Conservation (phyloP, 2,329 filamentous ascomycete genomes). For the Trichoderma gracile region DNA sequence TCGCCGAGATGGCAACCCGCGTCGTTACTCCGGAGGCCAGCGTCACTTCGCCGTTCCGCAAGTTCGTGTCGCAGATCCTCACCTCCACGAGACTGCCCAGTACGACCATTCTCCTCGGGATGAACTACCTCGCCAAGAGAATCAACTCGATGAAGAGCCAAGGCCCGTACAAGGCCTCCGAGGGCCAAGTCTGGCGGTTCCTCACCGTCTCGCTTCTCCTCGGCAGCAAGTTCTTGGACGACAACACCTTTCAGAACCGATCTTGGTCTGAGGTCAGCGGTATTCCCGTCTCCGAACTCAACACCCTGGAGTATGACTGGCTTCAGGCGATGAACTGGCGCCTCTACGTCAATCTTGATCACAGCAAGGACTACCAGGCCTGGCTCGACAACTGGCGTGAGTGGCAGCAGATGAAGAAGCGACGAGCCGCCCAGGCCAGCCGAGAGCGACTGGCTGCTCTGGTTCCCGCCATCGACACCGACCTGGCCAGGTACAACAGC, state of each 20-base stretch:
- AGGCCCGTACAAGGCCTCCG: slow-evolving; percentile 57
- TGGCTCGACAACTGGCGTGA: slow-evolving; percentile 63
- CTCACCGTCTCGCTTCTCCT: slow-evolving; percentile 81
- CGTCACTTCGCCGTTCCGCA: slow-evolving; percentile 75
- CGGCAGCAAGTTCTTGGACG: slow-evolving; percentile 93
- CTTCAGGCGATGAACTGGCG: slow-evolving; percentile 78
- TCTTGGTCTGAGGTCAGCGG: slow-evolving; percentile 96
- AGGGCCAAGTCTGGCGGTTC: slow-evolving; percentile 81
- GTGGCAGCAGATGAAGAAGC: slow-evolving; percentile 58
- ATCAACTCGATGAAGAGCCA: slow-evolving; percentile 70
- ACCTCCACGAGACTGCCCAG: slow-evolving; percentile 87
- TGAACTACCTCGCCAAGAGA: slow-evolving; percentile 84
- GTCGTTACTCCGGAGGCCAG: slow-evolving; percentile 54
- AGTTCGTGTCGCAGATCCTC: slow-evolving; percentile 88
- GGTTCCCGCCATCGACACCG: slow-evolving; percentile 50
- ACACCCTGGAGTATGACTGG: slow-evolving; percentile 86
- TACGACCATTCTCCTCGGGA: slow-evolving; percentile 84
- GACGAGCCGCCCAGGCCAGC: slow-evolving; percentile 49
- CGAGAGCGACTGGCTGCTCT: slow-evolving; percentile 54
- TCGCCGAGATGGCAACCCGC: slow-evolving; percentile 78
- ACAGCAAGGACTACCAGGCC: slow-evolving; percentile 68
- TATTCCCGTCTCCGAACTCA: slow-evolving; percentile 80
- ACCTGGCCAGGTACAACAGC: slow-evolving; percentile 44
- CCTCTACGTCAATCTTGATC: slow-evolving; percentile 81
- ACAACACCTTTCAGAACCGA: slow-evolving; percentile 96